Percentiles rank a stretch among this genome's conserved stretches.
Conservation (phyloP, 257 asterid species). For the Gardenia jasminoides region DNA sequence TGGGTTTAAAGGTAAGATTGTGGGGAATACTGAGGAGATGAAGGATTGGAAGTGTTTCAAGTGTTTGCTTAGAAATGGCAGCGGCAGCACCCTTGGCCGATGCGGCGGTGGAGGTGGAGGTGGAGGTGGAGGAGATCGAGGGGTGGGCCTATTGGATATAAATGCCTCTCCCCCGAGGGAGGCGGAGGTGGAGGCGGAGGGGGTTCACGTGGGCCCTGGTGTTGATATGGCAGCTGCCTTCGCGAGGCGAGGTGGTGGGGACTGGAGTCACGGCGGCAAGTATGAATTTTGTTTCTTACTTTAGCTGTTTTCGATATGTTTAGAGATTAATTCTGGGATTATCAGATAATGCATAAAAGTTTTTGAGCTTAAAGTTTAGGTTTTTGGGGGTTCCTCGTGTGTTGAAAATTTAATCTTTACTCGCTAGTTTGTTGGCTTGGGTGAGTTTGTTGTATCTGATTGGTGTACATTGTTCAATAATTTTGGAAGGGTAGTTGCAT, state of each 20-base stretch:
- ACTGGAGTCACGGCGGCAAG: constrained; percentile 40
- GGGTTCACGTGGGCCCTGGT: constrained; percentile 20
- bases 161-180: constrained; percentile 68
- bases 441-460: not conserved
- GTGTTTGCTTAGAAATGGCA: constrained; percentile 44
- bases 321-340: constrained; percentile 8
- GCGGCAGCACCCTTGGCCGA: constrained; percentile 4
- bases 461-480: not conserved
- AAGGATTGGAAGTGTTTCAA: constrained; percentile 60
- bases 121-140: constrained; percentile 30
- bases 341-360: constrained; percentile 8
- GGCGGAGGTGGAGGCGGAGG: constrained; percentile 37
- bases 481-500: not conserved
- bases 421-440: not conserved
- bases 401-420: not conserved
- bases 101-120: constrained; percentile 25
- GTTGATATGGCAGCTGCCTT: constrained; percentile 35
- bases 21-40: constrained; percentile 34
- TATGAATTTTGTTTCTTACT: constrained; percentile 34
- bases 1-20: constrained; percentile 41
- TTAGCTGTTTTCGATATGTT: not conserved
- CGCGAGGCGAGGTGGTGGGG: constrained; percentile 24
- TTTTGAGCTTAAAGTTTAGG: constrained; percentile 4
- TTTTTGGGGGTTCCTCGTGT: not conserved
- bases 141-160: constrained; percentile 56